Conservation (phyloP, 2,329 filamentous ascomycete species). For the Cladosporium sphaerospermum region DNA sequence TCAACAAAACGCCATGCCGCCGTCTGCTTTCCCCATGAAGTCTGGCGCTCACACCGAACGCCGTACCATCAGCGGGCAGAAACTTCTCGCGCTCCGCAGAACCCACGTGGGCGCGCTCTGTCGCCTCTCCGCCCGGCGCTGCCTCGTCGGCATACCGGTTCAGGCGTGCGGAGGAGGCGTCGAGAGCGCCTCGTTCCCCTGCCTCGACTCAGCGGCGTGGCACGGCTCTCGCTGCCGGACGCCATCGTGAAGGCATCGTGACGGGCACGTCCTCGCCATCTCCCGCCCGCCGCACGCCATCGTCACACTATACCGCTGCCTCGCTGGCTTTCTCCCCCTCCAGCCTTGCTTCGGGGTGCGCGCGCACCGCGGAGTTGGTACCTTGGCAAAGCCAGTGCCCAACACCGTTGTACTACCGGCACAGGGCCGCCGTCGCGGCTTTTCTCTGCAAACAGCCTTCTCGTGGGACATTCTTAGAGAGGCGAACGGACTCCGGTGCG, state of each 20-base stretch:
- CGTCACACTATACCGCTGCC: neutral
- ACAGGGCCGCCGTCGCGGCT: neutral
- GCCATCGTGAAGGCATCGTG: neutral
- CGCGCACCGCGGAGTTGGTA: neutral
- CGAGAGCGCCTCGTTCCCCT: neutral
- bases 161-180: neutral
- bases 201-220: neutral
- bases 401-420: too few relatives aligned
- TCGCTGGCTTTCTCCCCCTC: neutral
- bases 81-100: conserved; percentile 1
- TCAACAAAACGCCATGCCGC: conserved; percentile 7
- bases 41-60: conserved; percentile 6
- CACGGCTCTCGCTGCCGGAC: conserved; percentile 1
- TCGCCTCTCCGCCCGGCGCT: neutral
- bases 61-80: neutral
- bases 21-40: conserved; percentile 3
- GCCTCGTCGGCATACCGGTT: conserved; percentile 5
- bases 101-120: neutral
- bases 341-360: neutral
- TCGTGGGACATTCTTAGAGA: neutral
- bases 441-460: conserved; percentile 10
- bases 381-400: neutral
- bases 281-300: neutral
- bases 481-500: conserved; percentile 2
- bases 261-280: conserved; percentile 1